A percentile compares a stretch with the other conserved stretches of the same genome.
phyloP scores from a whole-genome alignment of 768 basidiomycete species.

The Boletus pseudopeckii region DNA sequence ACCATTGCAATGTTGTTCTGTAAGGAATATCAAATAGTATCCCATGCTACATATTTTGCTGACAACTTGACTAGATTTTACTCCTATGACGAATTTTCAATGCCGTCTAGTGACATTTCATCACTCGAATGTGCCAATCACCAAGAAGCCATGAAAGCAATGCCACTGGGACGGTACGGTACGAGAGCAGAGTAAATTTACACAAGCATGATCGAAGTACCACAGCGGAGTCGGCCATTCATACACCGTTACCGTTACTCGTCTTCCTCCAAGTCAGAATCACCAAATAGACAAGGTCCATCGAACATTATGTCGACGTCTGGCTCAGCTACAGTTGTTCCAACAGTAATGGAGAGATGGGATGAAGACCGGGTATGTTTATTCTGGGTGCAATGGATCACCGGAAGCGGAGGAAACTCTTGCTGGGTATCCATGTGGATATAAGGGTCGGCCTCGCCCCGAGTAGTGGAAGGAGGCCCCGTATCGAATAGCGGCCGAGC shows the following conservation, averaged over 20 bases:
- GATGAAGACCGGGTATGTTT: not conserved
- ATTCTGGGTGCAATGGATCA: not conserved
- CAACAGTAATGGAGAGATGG: not conserved
- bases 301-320: slow-evolving; percentile 11
- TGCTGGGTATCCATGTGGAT: not conserved
- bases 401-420: not conserved
- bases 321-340: not conserved
- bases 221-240: no score
- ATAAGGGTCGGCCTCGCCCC: not conserved
- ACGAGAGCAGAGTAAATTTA: no score
- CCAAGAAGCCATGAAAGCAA: no score
- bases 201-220: no score
- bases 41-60: no score
- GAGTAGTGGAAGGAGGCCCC: not conserved
- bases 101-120: no score
- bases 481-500: not conserved
- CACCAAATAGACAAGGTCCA: slow-evolving; percentile 30
- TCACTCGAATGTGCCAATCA: no score
- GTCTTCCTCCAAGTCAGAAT: slow-evolving; percentile 32
- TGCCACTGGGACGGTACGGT: no score
- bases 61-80: no score
- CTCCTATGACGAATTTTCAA: no score
- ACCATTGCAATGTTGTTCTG: no score
- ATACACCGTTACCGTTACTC: not conserved
- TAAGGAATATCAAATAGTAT: no score